These are phyloP conservation scores for Saccharomycopsis sp. DNA, from an alignment of 805 yeast genomes.

Conservation along the genomic window DNA sequence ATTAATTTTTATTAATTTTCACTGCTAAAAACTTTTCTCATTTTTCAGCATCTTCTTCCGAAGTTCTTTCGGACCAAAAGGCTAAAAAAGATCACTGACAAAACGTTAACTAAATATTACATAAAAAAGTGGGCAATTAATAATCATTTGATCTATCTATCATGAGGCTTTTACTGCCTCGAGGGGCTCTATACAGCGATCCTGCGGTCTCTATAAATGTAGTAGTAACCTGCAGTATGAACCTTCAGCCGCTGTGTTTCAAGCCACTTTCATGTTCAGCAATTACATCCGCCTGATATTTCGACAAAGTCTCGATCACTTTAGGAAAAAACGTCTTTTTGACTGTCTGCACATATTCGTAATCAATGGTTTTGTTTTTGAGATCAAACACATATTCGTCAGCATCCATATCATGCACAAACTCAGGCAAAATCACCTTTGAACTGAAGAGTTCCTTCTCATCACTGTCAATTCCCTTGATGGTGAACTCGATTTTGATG, in stretches of 20 bases:
- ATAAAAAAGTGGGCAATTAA: no score
- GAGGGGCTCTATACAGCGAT: no score
- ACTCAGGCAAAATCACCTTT: conserved; percentile 51
- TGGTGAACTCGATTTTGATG: conserved; percentile 44
- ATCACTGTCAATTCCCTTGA: conserved; percentile 33
- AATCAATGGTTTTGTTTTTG: conserved; percentile 34
- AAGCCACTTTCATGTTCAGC: conserved; percentile 55
- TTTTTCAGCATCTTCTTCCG: background rate
- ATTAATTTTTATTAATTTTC: background rate
- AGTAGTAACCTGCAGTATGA: no score
- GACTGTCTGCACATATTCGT: conserved; percentile 34
- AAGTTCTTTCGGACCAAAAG: no score
- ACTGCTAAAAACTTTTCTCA: background rate
- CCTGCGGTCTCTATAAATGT: no score
- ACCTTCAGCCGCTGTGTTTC: conserved; percentile 39
- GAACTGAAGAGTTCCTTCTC: conserved; percentile 37
- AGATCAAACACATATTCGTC: conserved; percentile 57
- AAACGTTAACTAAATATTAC: background rate
- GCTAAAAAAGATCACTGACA: background rate
- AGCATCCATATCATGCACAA: conserved; percentile 60
- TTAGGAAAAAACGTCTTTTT: conserved; percentile 46
- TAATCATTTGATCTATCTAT: no score
- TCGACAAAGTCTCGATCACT: conserved; percentile 40
- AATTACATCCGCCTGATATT: conserved; percentile 60
- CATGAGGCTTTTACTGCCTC: no score